Conservation (phyloP, 495 filamentous ascomycete species). For the Sordaria brevicollis region DNA sequence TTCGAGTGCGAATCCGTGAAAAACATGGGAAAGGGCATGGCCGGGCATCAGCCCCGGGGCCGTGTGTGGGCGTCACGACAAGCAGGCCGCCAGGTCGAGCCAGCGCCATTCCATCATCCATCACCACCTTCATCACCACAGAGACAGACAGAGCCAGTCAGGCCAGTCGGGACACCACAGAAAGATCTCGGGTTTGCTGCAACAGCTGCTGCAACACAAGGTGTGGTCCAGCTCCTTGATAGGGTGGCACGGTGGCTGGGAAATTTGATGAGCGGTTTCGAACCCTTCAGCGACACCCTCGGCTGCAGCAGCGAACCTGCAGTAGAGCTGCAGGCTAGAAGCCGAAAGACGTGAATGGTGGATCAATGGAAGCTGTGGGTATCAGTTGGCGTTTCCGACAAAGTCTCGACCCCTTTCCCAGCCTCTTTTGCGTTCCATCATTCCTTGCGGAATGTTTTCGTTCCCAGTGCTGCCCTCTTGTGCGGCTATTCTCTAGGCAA, state of each 20-base stretch:
- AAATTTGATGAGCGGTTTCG: background rate
- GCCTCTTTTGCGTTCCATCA: constrained; percentile 9
- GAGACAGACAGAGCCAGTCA: background rate
- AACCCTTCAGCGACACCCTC: constrained; percentile 7
- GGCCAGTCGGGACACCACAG: constrained; percentile 5
- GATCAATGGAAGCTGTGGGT: constrained; percentile 9
- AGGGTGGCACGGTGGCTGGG: constrained; percentile 10
- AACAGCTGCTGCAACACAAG: constrained; percentile 4
- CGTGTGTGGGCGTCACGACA: background rate
- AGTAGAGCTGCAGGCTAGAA: constrained; percentile 14
- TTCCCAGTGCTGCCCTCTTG: constrained; percentile 13
- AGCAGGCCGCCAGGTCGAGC: background rate
- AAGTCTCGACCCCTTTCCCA: constrained; percentile 10
- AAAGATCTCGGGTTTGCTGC: constrained; percentile 14
- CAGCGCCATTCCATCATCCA: background rate
- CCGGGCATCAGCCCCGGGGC: background rate
- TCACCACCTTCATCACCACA: background rate
- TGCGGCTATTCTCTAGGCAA: constrained; percentile 2
- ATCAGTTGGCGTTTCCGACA: constrained; percentile 13
- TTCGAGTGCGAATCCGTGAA: too few species aligned
- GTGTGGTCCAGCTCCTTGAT: constrained; percentile 1
- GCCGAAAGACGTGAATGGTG: constrained; percentile 3
- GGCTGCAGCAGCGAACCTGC: constrained; percentile 13
- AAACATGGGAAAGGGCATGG: background rate
- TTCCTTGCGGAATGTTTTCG: too few species aligned